phyloP scores from a whole-genome alignment of 2,329 filamentous ascomycete species.

The Alternaria sp. region DNA sequence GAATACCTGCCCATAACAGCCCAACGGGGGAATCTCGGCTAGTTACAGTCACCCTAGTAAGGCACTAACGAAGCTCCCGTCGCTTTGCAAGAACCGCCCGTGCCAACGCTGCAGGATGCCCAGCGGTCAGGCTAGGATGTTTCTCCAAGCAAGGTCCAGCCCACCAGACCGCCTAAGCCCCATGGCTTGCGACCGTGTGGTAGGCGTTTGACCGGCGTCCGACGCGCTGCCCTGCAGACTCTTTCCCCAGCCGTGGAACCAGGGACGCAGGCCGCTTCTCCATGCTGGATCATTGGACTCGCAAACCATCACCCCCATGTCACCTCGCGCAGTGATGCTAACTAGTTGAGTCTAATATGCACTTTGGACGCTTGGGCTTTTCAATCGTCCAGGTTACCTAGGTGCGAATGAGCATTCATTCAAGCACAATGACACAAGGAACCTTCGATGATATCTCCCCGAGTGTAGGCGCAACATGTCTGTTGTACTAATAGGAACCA shows the following conservation, averaged over 20 bases:
- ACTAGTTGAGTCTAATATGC: slow-evolving; percentile 42
- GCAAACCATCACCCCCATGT: slow-evolving; percentile 23
- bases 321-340: slow-evolving; percentile 31
- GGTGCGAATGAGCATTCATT: slow-evolving; percentile 34
- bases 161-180: slow-evolving; percentile 34
- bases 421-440: slow-evolving; percentile 42
- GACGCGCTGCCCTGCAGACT: slow-evolving; percentile 35
- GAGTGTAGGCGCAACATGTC: slow-evolving; percentile 35
- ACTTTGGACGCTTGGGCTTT: slow-evolving; percentile 43
- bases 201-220: slow-evolving; percentile 35
- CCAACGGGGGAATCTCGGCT: slow-evolving; percentile 36
- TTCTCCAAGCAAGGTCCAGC: slow-evolving; percentile 31
- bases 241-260: slow-evolving; percentile 31
- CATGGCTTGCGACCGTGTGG: slow-evolving; percentile 33
- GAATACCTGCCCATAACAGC: slow-evolving; percentile 33
- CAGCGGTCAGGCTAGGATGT: slow-evolving; percentile 28
- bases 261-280: slow-evolving; percentile 31
- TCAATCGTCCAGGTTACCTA: slow-evolving; percentile 42
- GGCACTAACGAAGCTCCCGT: slow-evolving; percentile 30
- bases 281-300: slow-evolving; percentile 31
- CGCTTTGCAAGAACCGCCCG: slow-evolving; percentile 27
- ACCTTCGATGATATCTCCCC: slow-evolving; percentile 28
- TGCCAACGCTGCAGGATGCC: slow-evolving; percentile 34
- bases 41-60: slow-evolving; percentile 20
- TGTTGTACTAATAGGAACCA: slow-evolving; percentile 32